Conservation (phyloP, 2,329 filamentous ascomycete genomes). For the Cladophialophora chaetospira region DNA sequence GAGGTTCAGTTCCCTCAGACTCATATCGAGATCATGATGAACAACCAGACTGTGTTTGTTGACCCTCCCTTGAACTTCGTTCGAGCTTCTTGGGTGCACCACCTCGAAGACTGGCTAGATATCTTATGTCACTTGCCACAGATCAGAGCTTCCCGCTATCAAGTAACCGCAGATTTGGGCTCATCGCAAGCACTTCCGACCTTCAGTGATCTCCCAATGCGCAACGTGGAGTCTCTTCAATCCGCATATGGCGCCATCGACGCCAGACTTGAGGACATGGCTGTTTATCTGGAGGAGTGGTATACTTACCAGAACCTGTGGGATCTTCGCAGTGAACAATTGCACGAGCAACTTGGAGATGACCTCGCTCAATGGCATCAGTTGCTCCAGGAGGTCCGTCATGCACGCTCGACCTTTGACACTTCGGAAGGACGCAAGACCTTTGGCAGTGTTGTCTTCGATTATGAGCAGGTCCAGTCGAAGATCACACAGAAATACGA, state of each 20-base stretch:
- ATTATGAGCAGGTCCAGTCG: slow-evolving; percentile 97
- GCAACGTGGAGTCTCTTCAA: slow-evolving; percentile 76
- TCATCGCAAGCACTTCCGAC: slow-evolving; percentile 65
- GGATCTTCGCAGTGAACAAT: slow-evolving; percentile 94
- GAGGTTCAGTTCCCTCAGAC: slow-evolving; percentile 54
- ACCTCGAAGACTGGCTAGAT: slow-evolving; percentile 91
- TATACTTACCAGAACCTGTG: slow-evolving; percentile 97
- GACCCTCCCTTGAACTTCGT: slow-evolving; percentile 92
- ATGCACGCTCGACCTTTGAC: slow-evolving; percentile 93
- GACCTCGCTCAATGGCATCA: slow-evolving; percentile 92
- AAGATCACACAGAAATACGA: slow-evolving; percentile 99
- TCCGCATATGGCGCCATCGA: slow-evolving; percentile 83
- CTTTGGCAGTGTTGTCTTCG: slow-evolving; percentile 92
- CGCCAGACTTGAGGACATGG: slow-evolving; percentile 75
- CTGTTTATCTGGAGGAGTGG: slow-evolving; percentile 94
- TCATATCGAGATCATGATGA: slow-evolving; percentile 93
- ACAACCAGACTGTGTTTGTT: slow-evolving; percentile 94
- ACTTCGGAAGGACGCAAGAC: slow-evolving; percentile 90
- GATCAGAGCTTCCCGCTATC: slow-evolving; percentile 92
- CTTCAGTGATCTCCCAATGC: slow-evolving; percentile 81
- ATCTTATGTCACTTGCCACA: slow-evolving; percentile 89
- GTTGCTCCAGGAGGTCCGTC: slow-evolving; percentile 93
- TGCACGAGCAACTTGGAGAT: slow-evolving; percentile 88
- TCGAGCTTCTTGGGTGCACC: slow-evolving; percentile 87
- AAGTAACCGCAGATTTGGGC: slow-evolving; percentile 72